These are phyloP conservation scores for Naganishia sp. DNA, from an alignment of 1,284 basidiomycete genomes.

Conservation along the genomic window DNA sequence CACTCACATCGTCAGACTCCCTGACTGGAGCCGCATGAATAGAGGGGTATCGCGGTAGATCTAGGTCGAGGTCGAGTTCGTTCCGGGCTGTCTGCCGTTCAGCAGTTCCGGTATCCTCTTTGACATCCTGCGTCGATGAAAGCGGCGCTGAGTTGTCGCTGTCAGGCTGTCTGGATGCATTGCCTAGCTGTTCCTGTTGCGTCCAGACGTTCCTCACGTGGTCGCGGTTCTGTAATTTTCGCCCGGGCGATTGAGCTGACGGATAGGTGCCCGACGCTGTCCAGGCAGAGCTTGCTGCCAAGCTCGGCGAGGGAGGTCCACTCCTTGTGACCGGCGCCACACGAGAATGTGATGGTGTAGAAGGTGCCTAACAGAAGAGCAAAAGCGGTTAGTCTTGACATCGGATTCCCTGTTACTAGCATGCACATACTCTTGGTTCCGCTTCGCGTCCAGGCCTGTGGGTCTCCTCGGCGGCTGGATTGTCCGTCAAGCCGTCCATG, in stretches of 20 bases:
- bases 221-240: conserved; percentile 25
- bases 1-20: conserved; percentile 4
- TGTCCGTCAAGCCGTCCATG: conserved; percentile 39
- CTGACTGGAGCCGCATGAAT: conserved; percentile 15
- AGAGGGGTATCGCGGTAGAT: conserved; percentile 31
- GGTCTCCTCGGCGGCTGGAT: conserved; percentile 10
- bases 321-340: conserved; percentile 6
- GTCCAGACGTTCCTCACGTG: conserved; percentile 35
- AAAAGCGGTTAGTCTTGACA: background rate
- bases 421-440: conserved; percentile 20
- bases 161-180: conserved; percentile 19
- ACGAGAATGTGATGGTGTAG: conserved; percentile 8
- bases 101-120: conserved; percentile 6
- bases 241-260: conserved; percentile 27
- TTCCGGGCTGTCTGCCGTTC: background rate
- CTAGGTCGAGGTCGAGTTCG: conserved; percentile 26
- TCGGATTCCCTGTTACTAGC: background rate
- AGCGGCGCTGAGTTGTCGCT: conserved; percentile 22
- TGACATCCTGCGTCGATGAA: conserved; percentile 30
- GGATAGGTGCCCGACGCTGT: conserved; percentile 22
- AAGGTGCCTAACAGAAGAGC: background rate
- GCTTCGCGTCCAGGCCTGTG: conserved; percentile 3
- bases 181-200: conserved; percentile 19
- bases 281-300: conserved; percentile 25
- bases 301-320: conserved; percentile 30